These are phyloP conservation scores for Canariomyces notabilis DNA, from an alignment of 2,329 filamentous ascomycete species.

Conservation along the genomic window DNA sequence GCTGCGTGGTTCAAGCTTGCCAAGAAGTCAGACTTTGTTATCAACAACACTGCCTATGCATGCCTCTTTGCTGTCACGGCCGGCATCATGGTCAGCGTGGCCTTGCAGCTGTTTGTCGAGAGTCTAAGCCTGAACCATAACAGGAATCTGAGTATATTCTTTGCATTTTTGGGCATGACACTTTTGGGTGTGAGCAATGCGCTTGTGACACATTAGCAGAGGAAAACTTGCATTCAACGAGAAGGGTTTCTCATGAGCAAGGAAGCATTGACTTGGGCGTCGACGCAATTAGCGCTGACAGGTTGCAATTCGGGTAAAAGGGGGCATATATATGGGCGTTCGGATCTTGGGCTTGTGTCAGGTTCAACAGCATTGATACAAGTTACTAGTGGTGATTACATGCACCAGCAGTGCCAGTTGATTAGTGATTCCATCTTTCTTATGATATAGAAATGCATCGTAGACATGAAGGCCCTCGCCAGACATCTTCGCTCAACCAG, in stretches of 20 bases:
- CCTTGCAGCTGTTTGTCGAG: constrained; percentile 83
- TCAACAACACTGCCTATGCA: constrained; percentile 61
- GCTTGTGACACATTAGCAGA: constrained; percentile 13
- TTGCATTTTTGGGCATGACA: constrained; percentile 82
- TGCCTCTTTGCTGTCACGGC: constrained; percentile 83
- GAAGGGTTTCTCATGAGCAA: not conserved
- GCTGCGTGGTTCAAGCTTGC: constrained; percentile 80
- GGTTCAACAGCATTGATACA: too few relatives aligned
- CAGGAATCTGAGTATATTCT: constrained; percentile 68
- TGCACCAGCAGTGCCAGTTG: too few relatives aligned
- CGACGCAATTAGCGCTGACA: too few relatives aligned
- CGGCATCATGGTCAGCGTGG: constrained; percentile 94
- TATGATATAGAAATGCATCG: too few relatives aligned
- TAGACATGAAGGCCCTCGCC: too few relatives aligned
- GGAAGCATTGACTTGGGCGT: not conserved
- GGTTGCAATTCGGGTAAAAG: too few relatives aligned
- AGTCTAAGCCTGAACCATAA: constrained; percentile 77
- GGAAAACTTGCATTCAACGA: not conserved
- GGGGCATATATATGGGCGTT: too few relatives aligned
- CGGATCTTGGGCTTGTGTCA: too few relatives aligned
- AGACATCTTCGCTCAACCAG: too few relatives aligned
- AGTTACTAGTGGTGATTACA: too few relatives aligned
- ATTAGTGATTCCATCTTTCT: too few relatives aligned
- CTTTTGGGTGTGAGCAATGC: constrained; percentile 81
- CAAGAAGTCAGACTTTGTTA: constrained; percentile 42